These are phyloP conservation scores for Bipolaris oryzae DNA, from an alignment of 2,329 filamentous ascomycete genomes.

Conservation along the genomic window DNA sequence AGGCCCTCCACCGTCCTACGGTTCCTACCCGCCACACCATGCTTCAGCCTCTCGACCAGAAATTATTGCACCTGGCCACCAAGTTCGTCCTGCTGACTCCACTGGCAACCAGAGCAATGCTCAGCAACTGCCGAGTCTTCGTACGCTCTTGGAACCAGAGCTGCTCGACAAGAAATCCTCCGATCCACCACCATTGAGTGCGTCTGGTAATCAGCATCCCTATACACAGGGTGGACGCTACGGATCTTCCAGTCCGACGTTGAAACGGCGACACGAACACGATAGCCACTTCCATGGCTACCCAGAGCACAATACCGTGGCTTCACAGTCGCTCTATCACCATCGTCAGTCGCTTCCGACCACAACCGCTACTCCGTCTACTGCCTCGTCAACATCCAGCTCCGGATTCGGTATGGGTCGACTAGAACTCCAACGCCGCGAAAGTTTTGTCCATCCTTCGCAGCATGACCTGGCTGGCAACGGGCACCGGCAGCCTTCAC, in stretches of 20 bases:
- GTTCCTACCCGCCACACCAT: constrained; percentile 35
- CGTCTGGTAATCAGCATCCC: constrained; percentile 25
- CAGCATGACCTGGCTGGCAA: constrained; percentile 30
- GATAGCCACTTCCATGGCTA: constrained; percentile 38
- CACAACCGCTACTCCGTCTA: constrained; percentile 29
- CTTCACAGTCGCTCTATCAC: constrained; percentile 36
- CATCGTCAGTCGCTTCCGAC: constrained; percentile 33
- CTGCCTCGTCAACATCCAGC: constrained; percentile 30
- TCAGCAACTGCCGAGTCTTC: constrained; percentile 47
- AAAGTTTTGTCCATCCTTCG: constrained; percentile 28
- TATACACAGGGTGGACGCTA: constrained; percentile 32
- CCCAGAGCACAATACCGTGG: constrained; percentile 35
- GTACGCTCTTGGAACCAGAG: constrained; percentile 46
- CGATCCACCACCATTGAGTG: constrained; percentile 30
- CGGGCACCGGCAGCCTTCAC: constrained; percentile 33
- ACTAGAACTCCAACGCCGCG: constrained; percentile 32
- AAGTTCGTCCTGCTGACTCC: constrained; percentile 33
- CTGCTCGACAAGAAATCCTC: constrained; percentile 42
- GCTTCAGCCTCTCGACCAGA: constrained; percentile 38
- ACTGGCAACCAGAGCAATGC: constrained; percentile 36
- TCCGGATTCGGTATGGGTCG: constrained; percentile 28
- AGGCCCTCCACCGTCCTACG: constrained; percentile 39
- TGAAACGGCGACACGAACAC: constrained; percentile 47
- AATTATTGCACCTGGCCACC: constrained; percentile 30
- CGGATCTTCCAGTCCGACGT: constrained; percentile 41